Percentiles rank a stretch among this genome's conserved stretches.
These are phyloP conservation scores for Aspergillus transmontanensis DNA, from an alignment of 2,329 filamentous ascomycete species.

Conservation along the genomic window DNA sequence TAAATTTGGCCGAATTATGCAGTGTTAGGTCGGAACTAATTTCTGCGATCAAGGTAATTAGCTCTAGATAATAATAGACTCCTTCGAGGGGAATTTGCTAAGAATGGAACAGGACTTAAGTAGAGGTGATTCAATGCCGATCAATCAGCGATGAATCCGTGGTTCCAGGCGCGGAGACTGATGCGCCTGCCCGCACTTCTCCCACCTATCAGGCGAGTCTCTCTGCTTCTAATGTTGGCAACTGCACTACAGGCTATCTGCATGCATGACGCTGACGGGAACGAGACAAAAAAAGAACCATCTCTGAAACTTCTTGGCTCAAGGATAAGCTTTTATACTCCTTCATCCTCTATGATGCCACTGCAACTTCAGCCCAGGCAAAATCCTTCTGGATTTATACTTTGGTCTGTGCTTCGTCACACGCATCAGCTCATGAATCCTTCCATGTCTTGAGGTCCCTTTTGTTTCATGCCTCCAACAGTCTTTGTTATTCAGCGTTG, in stretches of 20 bases:
- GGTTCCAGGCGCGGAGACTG: neutral
- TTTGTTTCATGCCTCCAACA: neutral
- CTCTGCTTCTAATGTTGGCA: conserved; percentile 15
- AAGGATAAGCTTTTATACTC: conserved; percentile 2
- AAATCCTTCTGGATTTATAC: neutral
- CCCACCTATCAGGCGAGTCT: neutral
- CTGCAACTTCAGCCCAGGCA: neutral
- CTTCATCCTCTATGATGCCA: neutral
- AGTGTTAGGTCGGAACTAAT: neutral
- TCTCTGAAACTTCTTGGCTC: neutral
- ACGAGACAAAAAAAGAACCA: conserved; percentile 5
- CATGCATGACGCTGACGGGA: conserved; percentile 4
- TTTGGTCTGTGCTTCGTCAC: neutral
- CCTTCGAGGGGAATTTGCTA: conserved; percentile 8
- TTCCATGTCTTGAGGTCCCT: neutral
- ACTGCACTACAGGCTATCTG: neutral
- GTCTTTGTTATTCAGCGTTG: neutral
- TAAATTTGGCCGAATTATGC: conserved; percentile 14
- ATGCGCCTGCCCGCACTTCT: conserved; percentile 7
- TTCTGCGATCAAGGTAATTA: conserved; percentile 6
- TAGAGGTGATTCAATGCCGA: neutral
- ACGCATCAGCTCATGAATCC: neutral
- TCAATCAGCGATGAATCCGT: conserved; percentile 4
- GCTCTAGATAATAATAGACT: neutral
- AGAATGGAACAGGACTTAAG: conserved; percentile 6